These are phyloP conservation scores for Ormosia semicastrata DNA, from an alignment of 306 rosid species.

Conservation along the genomic window DNA sequence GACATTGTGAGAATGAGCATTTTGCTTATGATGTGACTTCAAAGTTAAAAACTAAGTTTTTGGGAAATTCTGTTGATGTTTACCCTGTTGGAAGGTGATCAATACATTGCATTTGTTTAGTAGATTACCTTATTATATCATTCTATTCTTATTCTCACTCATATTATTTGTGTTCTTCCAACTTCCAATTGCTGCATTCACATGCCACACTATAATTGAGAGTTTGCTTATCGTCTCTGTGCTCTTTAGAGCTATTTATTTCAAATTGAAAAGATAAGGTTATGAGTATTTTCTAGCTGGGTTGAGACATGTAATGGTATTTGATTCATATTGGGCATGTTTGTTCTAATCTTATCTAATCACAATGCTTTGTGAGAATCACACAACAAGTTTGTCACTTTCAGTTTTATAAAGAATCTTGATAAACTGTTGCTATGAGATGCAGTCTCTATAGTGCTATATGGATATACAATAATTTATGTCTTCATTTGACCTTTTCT, in stretches of 20 bases:
- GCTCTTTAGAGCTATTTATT: neutral
- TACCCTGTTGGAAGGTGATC: slow-evolving; percentile 78
- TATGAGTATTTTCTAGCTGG: neutral
- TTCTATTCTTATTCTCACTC: neutral
- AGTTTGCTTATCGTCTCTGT: slow-evolving; percentile 10
- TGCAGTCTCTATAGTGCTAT: neutral
- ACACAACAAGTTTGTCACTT: neutral
- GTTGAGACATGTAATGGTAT: neutral
- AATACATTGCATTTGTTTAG: neutral
- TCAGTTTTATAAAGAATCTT: neutral
- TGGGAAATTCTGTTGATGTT: slow-evolving; percentile 69
- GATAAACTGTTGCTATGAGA: neutral
- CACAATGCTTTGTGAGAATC: neutral
- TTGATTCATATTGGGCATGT: neutral
- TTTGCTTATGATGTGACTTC: slow-evolving; percentile 72
- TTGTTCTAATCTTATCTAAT: neutral
- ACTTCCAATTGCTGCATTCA: neutral
- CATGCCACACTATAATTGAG: neutral
- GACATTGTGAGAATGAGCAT: slow-evolving; percentile 71
- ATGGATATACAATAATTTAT: neutral
- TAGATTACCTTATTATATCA: neutral
- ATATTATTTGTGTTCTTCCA: neutral
- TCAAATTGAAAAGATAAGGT: neutral
- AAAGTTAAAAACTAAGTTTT: slow-evolving; percentile 67
- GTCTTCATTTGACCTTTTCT: neutral